Evolutionary conservation across 805 yeast species (phyloP).

Genomic region (Martiniozyma abietophila): DNA sequence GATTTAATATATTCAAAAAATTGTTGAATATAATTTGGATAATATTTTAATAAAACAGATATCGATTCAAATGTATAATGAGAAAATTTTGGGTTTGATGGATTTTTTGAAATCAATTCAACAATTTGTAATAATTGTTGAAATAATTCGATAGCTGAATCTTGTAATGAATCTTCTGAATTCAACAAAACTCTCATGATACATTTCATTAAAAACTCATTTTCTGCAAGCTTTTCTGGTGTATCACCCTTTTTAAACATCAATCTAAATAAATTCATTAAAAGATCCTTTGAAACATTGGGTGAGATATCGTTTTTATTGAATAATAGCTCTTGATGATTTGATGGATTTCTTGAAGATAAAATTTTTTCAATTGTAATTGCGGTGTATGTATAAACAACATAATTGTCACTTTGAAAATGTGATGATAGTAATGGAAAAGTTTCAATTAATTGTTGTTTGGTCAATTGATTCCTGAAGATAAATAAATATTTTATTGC

Average conservation of each 20-base stretch:
- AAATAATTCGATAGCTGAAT: constrained; percentile 39
- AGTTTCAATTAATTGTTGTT: constrained; percentile 69
- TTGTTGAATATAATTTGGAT: constrained; percentile 26
- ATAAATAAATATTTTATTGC: constrained; percentile 85
- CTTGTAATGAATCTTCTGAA: constrained; percentile 53
- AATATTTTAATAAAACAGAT: constrained; percentile 59
- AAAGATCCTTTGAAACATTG: constrained; percentile 45
- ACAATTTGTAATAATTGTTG: constrained; percentile 64
- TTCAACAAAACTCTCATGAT: constrained; percentile 74
- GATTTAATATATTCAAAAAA: constrained; percentile 55
- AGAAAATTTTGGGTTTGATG: constrained; percentile 89
- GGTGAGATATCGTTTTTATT: constrained; percentile 63
- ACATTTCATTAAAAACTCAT: constrained; percentile 86
- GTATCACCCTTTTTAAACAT: constrained; percentile 49
- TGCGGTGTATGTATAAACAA: constrained; percentile 88
- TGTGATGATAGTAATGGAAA: constrained; percentile 71
- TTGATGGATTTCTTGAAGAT: constrained; percentile 57
- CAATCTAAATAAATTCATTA: constrained; percentile 57
- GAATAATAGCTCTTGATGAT: constrained; percentile 52
- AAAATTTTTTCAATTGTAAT: constrained; percentile 85
- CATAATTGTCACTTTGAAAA: constrained; percentile 57
- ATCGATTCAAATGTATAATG: constrained; percentile 88
- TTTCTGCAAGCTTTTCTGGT: constrained; percentile 91
- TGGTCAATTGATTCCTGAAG: constrained; percentile 88
- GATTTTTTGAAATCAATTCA: constrained; percentile 68